Percentiles rank a stretch among this genome's conserved stretches.
These are phyloP conservation scores for Nemania sp. DNA, from an alignment of 2,329 filamentous ascomycete species.

Conservation along the genomic window DNA sequence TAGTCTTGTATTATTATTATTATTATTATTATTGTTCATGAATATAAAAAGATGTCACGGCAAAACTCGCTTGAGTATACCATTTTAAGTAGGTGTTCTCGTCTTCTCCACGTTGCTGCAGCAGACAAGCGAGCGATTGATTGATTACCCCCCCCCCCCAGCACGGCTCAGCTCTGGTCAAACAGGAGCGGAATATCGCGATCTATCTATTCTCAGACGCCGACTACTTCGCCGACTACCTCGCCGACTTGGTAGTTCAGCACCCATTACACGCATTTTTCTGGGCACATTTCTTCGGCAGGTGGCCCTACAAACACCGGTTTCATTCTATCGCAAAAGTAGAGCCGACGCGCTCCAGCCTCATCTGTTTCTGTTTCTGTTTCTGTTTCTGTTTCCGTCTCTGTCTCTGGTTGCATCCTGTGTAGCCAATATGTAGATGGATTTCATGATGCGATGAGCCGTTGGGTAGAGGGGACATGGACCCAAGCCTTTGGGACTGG, in stretches of 20 bases:
- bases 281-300: neutral
- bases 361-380: neutral
- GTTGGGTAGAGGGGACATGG: conserved; percentile 3
- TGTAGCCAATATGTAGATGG: neutral
- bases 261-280: neutral
- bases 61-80: conserved; percentile 16
- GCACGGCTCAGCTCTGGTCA: conserved; percentile 14
- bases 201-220: neutral
- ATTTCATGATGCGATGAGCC: conserved; percentile 17
- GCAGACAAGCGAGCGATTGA: conserved; percentile 1
- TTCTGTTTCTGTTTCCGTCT: too few relatives aligned
- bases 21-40: too few relatives aligned
- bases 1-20: neutral
- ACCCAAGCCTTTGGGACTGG: conserved; percentile 24
- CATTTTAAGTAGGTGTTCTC: conserved; percentile 10
- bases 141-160: too few relatives aligned
- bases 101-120: neutral
- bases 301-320: neutral
- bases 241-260: too few relatives aligned
- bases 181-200: neutral
- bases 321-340: neutral
- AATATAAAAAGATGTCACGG: neutral
- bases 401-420: conserved; percentile 5
- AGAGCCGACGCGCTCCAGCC: neutral
- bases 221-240: too few relatives aligned